Evolutionary conservation across 306 rosid genomes (phyloP), one percentile per base, ranked within the genome.

Genomic region (Mimosa bimucronata): DNA sequence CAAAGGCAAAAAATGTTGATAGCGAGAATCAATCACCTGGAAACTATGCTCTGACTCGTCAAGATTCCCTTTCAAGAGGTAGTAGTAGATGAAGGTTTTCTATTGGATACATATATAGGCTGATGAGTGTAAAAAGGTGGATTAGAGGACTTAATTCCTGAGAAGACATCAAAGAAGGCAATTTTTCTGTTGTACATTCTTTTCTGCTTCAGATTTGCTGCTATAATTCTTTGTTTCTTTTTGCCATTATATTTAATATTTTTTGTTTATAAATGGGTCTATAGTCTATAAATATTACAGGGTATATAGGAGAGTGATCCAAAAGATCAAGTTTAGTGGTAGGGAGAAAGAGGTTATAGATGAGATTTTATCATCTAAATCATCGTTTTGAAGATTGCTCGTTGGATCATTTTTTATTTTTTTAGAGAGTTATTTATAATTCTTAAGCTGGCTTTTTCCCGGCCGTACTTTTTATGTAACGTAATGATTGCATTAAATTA

Each of bases 1-100:
- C 98, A 28, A 94, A 92, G 86, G 84, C 79, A 61, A 79, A 75
- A 37, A 14, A 65, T 71, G 70, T 71, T 82, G 79, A 48, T 1
- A 64, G 75, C 48, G 85, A 82, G 41, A 72, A 77, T 64, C 70
- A 65, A 30, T 73, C 31, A 21, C 55, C 75, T 7, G 82, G 75
- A 82, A 64, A 77, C 71, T 82, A 82, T 82, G 82, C 69, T 21
- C 25, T 82, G 53, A 77, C 85, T 77, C 85, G 11, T 71, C 85
- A 71, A 68, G 75, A 82, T 71, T 82, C 85, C 29, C 66, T 64
- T 64, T 69, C 79, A 71, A 72, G 85, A 64, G 74, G 58, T 69
- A 34, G 70, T 61, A 64, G 75, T 62, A 52, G 58, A 18, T 72
- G 34, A 38, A 10, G 21, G 4, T 48, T 64, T 8, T 46, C 23